phyloP scores from a whole-genome alignment of 1,284 basidiomycete genomes.

The Cryptococcus neoformans region DNA sequence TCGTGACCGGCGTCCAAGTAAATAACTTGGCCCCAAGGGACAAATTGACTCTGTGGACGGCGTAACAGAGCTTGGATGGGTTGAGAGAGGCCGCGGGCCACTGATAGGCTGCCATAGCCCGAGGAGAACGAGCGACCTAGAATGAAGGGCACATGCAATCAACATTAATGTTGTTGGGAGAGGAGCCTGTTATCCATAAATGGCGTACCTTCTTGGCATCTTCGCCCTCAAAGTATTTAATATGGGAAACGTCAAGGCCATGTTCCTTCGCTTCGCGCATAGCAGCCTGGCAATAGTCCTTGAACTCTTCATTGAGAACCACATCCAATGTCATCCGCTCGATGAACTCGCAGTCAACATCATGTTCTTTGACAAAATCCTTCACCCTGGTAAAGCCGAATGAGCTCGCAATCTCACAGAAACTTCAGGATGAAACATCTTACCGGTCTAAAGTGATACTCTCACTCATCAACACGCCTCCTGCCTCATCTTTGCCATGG shows the following conservation, averaged over 20 bases:
- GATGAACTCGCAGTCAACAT: conserved; percentile 35
- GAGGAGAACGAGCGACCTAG: conserved; percentile 4
- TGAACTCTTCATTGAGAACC: conserved; percentile 30
- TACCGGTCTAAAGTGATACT: conserved; percentile 19
- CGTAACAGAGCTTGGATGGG: conserved; percentile 34
- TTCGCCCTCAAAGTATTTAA: conserved; percentile 7
- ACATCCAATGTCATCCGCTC: conserved; percentile 32
- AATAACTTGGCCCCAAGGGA: conserved; percentile 22
- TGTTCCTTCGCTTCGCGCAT: conserved; percentile 11
- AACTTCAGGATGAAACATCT: not conserved
- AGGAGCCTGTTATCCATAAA: not conserved
- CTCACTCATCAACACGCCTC: conserved; percentile 30
- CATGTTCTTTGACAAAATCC: conserved; percentile 24
- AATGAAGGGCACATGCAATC: no score
- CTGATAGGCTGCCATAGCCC: conserved; percentile 7
- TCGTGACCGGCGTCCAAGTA: conserved; percentile 17
- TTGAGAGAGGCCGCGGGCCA: conserved; percentile 39
- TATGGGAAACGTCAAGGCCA: conserved; percentile 3
- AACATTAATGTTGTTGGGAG: not conserved
- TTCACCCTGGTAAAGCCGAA: conserved; percentile 15
- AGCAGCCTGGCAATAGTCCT: conserved; percentile 19
- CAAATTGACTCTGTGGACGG: conserved; percentile 19
- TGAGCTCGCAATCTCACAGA: conserved; percentile 2
- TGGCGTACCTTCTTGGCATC: conserved; percentile 14
- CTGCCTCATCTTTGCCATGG: conserved; percentile 27